Percentiles rank a stretch among this genome's conserved stretches.
phyloP scores from a whole-genome alignment of 495 filamentous ascomycete genomes.

The Neurospora sublineolata region DNA sequence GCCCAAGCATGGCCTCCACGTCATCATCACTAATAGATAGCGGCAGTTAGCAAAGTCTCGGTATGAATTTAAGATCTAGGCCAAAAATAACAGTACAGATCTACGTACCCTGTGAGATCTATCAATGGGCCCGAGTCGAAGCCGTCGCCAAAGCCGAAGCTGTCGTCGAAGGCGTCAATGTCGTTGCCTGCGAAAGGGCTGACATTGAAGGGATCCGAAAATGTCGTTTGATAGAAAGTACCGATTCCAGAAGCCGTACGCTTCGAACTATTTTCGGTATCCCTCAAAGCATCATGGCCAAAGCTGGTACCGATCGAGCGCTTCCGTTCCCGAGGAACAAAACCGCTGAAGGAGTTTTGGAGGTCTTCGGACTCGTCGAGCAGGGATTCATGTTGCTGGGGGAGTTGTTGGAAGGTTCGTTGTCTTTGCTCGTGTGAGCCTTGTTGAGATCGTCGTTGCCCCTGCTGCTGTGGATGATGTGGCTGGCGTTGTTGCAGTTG shows the following conservation, averaged over 20 bases:
- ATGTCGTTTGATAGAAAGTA: not conserved
- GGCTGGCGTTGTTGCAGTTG: not conserved
- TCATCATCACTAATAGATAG: not conserved
- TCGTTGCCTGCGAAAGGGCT: not conserved
- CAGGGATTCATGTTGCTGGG: not conserved
- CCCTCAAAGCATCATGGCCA: not conserved
- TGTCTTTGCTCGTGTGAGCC: not conserved
- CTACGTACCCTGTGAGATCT: not conserved
- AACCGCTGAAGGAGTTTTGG: not conserved
- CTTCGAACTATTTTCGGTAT: not conserved
- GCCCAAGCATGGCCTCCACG: not conserved
- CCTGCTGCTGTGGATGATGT: not conserved
- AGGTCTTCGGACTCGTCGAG: not conserved
- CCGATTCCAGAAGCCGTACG: not conserved
- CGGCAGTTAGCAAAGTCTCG: not conserved
- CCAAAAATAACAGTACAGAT: not conserved
- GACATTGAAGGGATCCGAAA: not conserved
- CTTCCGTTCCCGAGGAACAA: not conserved
- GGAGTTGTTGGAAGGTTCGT: not conserved
- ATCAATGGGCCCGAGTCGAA: not conserved
- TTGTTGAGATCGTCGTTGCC: not conserved
- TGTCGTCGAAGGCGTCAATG: not conserved
- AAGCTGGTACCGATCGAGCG: not conserved
- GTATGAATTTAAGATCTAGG: not conserved
- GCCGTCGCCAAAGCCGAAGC: not conserved